These are phyloP conservation scores for Yamadazyma oceani DNA, from an alignment of 1,139 yeast genomes.

Conservation along the genomic window DNA sequence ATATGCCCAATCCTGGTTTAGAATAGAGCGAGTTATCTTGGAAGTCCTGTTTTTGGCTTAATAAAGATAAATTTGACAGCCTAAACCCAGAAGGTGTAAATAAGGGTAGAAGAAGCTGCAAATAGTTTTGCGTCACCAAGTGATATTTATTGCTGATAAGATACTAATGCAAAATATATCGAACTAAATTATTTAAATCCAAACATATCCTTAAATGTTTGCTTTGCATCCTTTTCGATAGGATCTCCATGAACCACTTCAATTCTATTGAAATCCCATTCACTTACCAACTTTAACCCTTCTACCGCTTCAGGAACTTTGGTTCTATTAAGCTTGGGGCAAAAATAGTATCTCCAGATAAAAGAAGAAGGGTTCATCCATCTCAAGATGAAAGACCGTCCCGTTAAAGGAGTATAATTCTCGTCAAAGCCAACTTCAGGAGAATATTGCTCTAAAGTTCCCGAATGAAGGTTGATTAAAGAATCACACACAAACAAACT, in stretches of 20 bases:
- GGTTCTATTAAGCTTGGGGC: conserved; percentile 30
- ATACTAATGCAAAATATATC: no score
- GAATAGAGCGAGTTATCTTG: no score
- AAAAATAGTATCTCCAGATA: conserved; percentile 11
- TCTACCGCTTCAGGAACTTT: conserved; percentile 16
- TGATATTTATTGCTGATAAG: no score
- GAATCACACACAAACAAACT: conserved; percentile 51
- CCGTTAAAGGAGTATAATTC: conserved; percentile 37
- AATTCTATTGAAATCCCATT: conserved; percentile 44
- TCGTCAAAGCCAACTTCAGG: conserved; percentile 44
- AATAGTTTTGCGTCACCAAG: no score
- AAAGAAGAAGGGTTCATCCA: conserved; percentile 37
- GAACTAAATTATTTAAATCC: not conserved
- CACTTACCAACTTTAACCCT: conserved; percentile 27
- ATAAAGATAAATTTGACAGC: no score
- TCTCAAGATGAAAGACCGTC: conserved; percentile 37
- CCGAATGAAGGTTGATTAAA: conserved; percentile 52
- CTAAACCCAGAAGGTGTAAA: no score
- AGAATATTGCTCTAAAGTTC: conserved; percentile 31
- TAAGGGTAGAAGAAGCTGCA: no score
- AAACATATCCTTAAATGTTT: conserved; percentile 12
- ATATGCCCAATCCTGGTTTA: no score
- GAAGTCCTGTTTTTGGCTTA: no score
- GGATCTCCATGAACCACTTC: conserved; percentile 53
- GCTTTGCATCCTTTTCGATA: conserved; percentile 35